Evolutionary conservation across 306 rosid genomes (phyloP).

Genomic region (Medicago truncatula): MtrunA17r5.0-ANR NC_053049.1:24236001-24236500

Average conservation of each 20-base stretch:
- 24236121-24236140: background rate
- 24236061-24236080: too few species aligned
- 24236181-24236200: background rate
- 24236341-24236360: slow-evolving; percentile 76
- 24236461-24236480: slow-evolving; percentile 82
- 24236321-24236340: slow-evolving; percentile 75
- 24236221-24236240: background rate
- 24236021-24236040: too few species aligned
- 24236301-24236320: slow-evolving; percentile 61
- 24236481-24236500: slow-evolving; percentile 79
- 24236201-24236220: background rate
- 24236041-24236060: background rate
- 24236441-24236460: slow-evolving; percentile 83
- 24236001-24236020: too few species aligned
- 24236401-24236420: slow-evolving; percentile 85
- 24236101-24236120: background rate
- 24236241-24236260: slow-evolving; percentile 1
- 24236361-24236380: slow-evolving; percentile 77
- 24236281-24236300: slow-evolving; percentile 77
- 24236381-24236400: slow-evolving; percentile 76
- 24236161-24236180: background rate
- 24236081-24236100: background rate
- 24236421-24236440: slow-evolving; percentile 69
- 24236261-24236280: slow-evolving; percentile 63
- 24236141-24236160: background rate